These are phyloP conservation scores for Colletotrichum sp. DNA, from an alignment of 2,329 filamentous ascomycete species.

Conservation along the genomic window DNA sequence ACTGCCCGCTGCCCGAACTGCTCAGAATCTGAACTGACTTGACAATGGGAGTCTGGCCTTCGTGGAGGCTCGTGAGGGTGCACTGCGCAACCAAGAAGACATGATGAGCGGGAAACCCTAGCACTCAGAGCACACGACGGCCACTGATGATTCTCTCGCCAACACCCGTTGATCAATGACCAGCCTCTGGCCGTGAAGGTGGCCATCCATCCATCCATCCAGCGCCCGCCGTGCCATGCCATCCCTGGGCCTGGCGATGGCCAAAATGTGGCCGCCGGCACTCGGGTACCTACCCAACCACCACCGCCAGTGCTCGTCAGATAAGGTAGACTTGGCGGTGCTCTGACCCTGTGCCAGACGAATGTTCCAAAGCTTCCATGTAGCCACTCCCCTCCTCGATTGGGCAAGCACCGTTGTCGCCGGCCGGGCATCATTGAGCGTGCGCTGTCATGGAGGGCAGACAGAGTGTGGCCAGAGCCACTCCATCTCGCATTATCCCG, in stretches of 20 bases:
- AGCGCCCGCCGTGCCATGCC: neutral
- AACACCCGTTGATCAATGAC: neutral
- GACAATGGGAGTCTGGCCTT: neutral
- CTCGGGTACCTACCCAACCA: neutral
- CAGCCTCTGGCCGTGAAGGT: neutral
- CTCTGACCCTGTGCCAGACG: constrained; percentile 8
- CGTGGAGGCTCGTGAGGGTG: neutral
- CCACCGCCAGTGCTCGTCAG: neutral
- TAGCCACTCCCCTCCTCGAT: constrained; percentile 2
- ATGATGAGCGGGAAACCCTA: neutral
- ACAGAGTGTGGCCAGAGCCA: constrained; percentile 10
- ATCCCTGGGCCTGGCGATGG: neutral
- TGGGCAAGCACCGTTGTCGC: neutral
- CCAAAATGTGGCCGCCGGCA: neutral
- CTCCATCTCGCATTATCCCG: neutral
- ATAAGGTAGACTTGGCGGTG: constrained; percentile 13
- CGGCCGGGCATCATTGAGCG: neutral
- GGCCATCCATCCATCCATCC: neutral
- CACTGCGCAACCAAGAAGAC: neutral
- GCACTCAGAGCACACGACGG: neutral
- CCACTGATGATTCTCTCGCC: neutral
- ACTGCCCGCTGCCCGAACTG: neutral
- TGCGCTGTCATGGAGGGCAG: neutral
- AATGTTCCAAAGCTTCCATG: constrained; percentile 22
- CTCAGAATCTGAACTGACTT: neutral